Evolutionary conservation across 805 yeast species (phyloP).

Genomic region (Cyberlindnera sargentensis): DNA sequence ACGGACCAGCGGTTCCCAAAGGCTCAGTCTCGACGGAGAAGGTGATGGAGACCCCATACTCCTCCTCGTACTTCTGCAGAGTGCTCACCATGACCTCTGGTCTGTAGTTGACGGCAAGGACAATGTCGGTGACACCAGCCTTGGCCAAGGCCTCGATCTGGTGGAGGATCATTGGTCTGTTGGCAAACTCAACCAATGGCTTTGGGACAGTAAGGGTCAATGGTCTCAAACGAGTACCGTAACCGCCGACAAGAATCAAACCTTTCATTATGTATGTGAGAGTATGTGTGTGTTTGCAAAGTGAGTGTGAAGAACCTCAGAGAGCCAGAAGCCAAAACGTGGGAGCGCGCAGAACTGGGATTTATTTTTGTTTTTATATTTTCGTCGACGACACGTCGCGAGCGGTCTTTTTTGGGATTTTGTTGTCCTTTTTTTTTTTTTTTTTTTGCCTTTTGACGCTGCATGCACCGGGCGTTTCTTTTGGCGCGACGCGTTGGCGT

Average conservation of each 20-base stretch:
- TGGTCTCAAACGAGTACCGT: slow-evolving; percentile 99
- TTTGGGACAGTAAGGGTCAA: slow-evolving; percentile 91
- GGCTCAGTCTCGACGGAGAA: slow-evolving; percentile 99
- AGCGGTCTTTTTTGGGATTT: not conserved
- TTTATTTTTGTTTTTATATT: slow-evolving; percentile 2
- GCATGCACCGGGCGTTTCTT: too few species aligned
- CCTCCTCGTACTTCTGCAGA: slow-evolving; percentile 86
- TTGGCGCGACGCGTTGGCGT: too few species aligned
- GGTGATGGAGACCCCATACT: slow-evolving; percentile 90
- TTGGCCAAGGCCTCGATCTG: slow-evolving; percentile 97
- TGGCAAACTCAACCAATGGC: slow-evolving; percentile 96
- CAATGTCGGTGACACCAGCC: slow-evolving; percentile 99
- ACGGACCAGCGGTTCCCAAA: slow-evolving; percentile 98
- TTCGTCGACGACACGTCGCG: not conserved
- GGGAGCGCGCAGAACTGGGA: not conserved
- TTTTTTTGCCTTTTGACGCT: too few species aligned
- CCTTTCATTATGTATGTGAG: slow-evolving; percentile 67
- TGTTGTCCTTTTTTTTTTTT: too few species aligned
- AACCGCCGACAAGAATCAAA: slow-evolving; percentile 97
- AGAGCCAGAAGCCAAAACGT: not conserved
- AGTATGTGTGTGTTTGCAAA: not conserved
- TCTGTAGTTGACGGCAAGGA: slow-evolving; percentile 96
- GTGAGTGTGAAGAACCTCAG: too few species aligned
- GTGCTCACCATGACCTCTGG: slow-evolving; percentile 99
- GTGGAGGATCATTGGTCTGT: slow-evolving; percentile 98